Base-by-base conservation (phyloP, 73 alveolate genomes). In the Effrenium voratum region DNA sequence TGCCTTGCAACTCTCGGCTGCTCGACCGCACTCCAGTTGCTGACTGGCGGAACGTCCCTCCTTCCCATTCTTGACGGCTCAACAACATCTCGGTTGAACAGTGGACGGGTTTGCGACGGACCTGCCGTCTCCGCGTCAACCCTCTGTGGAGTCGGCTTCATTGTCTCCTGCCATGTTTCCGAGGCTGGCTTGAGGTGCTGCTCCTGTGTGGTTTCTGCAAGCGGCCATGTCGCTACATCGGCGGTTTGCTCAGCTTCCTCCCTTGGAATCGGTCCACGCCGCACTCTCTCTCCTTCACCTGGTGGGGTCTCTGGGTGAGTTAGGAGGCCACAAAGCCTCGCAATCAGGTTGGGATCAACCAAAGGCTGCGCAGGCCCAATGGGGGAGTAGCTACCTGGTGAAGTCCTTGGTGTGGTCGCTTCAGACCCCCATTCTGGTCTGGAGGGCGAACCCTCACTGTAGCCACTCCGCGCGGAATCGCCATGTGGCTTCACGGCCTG, bases 401-500 rank as follows among this genome's bases (percentile, higher is more conserved):
- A n/a, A n/a, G n/a, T n/a, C n/a, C n/a, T n/a, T n/a, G n/a, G n/a
- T n/a, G n/a, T n/a, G n/a, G n/a, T n/a, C n/a, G n/a, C n/a, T n/a
- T n/a, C n/a, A n/a, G n/a, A n/a, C n/a, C n/a, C n/a, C n/a, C n/a
- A n/a, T n/a, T n/a, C n/a, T n/a, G n/a, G n/a, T n/a, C n/a, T n/a
- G n/a, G n/a, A n/a, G n/a, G n/a, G n/a, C 68, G 90, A 79, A 79
- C 46, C 90, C 44, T 79, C 90, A 46, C 90, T 79, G 46, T 79
- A 79, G 34, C 68, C 90, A 79, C 70, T 79, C 43, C 90, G 60
- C 32, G 66, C 90, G 15, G 90, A 45, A 32, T 30, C 44, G 28
- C 90, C 90, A 28, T n/a, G 52, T 3, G 90, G 90, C 90, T 79
- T 79, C n/a, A 79, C 90, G 5, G 90, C 46, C 44, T 45, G 90